Percentiles rank a stretch among this genome's conserved stretches.
phyloP scores from a whole-genome alignment of 345 rosid species.

The Lepidium africanum region DNA sequence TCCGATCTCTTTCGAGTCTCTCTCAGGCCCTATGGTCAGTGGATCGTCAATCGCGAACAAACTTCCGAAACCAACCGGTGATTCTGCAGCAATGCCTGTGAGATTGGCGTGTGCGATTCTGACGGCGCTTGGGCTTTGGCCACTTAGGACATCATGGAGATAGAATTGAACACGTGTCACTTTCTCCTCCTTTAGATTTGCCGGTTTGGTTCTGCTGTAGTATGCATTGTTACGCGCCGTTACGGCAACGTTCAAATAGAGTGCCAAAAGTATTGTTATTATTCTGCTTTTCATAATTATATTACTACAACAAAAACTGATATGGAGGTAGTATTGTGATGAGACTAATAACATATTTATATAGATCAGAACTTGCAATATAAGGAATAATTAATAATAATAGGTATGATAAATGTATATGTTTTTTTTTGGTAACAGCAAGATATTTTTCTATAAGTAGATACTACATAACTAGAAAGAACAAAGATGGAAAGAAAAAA shows the following conservation, averaged over 20 bases:
- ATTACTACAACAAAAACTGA: not conserved
- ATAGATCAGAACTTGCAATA: not conserved
- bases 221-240: not conserved
- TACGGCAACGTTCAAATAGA: not conserved
- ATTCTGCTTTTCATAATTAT: not conserved
- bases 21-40: slow-evolving; percentile 33
- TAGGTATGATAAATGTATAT: not conserved
- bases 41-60: slow-evolving; percentile 40
- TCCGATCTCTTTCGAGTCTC: slow-evolving; percentile 25
- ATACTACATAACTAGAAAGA: not conserved
- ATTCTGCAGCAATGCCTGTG: not conserved
- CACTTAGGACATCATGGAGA: slow-evolving; percentile 32
- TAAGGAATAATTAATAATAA: not conserved
- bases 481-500: too few relatives aligned
- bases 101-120: slow-evolving; percentile 26
- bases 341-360: not conserved
- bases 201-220: slow-evolving; percentile 3
- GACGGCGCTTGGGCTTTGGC: slow-evolving; percentile 27
- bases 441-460: not conserved
- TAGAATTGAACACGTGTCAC: slow-evolving; percentile 30
- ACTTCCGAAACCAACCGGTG: slow-evolving; percentile 27
- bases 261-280: not conserved
- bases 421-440: not conserved
- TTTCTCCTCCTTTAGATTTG: not conserved
- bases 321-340: not conserved